Conservation (phyloP, 176 grass and related monocot species). For the Miscanthus lutarioriparius region DNA sequence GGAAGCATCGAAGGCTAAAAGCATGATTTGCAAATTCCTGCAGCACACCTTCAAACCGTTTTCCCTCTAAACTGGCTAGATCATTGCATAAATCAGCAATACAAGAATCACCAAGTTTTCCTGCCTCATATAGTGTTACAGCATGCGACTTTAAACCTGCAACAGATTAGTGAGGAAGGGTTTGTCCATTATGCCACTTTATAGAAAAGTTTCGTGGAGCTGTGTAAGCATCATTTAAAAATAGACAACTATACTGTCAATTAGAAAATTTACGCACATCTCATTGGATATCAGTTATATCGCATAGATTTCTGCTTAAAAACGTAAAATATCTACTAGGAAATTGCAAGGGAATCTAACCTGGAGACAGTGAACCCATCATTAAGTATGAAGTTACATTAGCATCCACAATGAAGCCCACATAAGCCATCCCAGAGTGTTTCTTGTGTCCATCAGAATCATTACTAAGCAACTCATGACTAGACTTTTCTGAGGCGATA, state of each 20-base stretch:
- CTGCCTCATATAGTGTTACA: constrained; percentile 91
- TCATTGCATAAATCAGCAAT: constrained; percentile 82
- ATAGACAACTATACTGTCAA: not conserved
- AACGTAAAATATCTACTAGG: not conserved
- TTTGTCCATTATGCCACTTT: constrained; percentile 4
- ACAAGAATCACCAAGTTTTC: constrained; percentile 87
- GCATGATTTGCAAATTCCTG: constrained; percentile 97
- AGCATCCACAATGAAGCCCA: constrained; percentile 94
- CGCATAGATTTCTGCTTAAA: not conserved
- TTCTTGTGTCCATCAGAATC: constrained; percentile 65
- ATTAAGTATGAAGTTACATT: constrained; percentile 98
- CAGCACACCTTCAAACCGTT: constrained; percentile 87
- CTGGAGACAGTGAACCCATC: constrained; percentile 99
- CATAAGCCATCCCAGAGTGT: constrained; percentile 58
- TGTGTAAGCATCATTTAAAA: constrained; percentile 4
- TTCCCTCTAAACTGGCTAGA: constrained; percentile 85
- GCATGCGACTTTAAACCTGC: constrained; percentile 90
- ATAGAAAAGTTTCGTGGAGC: constrained; percentile 9
- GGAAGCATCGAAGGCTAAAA: constrained; percentile 85
- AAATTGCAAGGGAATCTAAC: constrained; percentile 33
- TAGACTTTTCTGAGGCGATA: constrained; percentile 72
- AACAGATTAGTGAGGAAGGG: constrained; percentile 28
- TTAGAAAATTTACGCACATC: not conserved
- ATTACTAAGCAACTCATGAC: constrained; percentile 41
- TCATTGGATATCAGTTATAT: not conserved